Percentiles rank a stretch among this genome's conserved stretches.
phyloP scores from a whole-genome alignment of 2,329 filamentous ascomycete genomes.

The Trichoderma arundinaceum region DNA sequence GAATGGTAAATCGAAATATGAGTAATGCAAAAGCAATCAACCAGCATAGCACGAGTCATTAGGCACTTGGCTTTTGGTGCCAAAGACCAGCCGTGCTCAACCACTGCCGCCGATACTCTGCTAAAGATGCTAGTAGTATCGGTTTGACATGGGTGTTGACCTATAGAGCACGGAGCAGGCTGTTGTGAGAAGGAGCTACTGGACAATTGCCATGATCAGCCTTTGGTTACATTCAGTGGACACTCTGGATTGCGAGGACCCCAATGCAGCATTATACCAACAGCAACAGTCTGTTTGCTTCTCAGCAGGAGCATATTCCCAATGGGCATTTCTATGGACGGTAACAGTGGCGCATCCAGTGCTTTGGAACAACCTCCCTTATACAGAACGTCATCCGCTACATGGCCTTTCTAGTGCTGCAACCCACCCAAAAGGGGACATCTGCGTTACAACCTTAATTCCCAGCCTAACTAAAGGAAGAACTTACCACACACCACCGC shows the following conservation, averaged over 20 bases:
- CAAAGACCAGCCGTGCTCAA: neutral
- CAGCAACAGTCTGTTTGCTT: too few relatives aligned
- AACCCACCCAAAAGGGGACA: neutral
- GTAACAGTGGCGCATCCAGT: neutral
- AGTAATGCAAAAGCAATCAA: conserved; percentile 9
- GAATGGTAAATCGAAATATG: conserved; percentile 10
- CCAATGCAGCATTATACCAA: neutral
- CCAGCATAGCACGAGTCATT: conserved; percentile 12
- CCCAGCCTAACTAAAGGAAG: neutral
- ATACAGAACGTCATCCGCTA: neutral
- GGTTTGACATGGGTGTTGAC: too few relatives aligned
- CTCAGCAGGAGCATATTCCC: too few relatives aligned
- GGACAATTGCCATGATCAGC: too few relatives aligned
- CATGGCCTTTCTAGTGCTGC: neutral
- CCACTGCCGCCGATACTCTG: neutral
- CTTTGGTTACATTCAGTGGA: too few relatives aligned
- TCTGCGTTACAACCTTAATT: conserved; percentile 10
- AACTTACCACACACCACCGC: neutral
- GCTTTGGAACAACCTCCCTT: neutral
- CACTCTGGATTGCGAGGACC: neutral
- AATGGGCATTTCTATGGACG: neutral
- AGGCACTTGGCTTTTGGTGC: neutral
- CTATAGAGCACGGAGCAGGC: too few relatives aligned
- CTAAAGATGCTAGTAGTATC: neutral
- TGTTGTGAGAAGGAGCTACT: too few relatives aligned